Percentiles rank a stretch among this genome's conserved stretches.
phyloP scores from a whole-genome alignment of 768 basidiomycete genomes.

The Podaxis mareebaensis region DNA sequence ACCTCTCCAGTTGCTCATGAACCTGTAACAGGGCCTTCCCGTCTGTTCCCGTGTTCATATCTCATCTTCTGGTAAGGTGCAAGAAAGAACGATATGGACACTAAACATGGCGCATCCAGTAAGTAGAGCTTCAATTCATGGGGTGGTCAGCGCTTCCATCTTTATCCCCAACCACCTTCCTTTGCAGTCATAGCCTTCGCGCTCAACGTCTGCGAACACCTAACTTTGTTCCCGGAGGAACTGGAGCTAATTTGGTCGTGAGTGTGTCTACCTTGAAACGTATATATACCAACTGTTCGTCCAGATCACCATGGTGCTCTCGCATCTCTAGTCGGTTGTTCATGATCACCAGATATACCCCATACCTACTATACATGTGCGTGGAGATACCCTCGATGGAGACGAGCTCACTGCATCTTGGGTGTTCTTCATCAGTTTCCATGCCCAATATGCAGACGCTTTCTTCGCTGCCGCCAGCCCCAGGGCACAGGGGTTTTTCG shows the following conservation, averaged over 20 bases:
- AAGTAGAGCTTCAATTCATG: background rate
- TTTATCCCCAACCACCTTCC: background rate
- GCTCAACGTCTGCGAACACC: slow-evolving; percentile 1
- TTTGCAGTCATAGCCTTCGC: background rate
- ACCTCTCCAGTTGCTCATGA: too few species aligned
- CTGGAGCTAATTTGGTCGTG: slow-evolving; percentile 4
- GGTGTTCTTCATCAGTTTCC: background rate
- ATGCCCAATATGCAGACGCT: background rate
- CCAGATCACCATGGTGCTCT: slow-evolving; percentile 2
- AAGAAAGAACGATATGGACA: background rate
- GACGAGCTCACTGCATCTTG: background rate
- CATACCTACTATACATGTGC: slow-evolving; percentile 9
- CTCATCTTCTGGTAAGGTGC: background rate
- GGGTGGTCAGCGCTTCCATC: background rate
- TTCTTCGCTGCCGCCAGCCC: background rate
- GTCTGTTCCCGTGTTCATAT: slow-evolving; percentile 1
- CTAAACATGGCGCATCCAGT: background rate
- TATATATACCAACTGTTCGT: background rate
- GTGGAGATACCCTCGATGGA: background rate
- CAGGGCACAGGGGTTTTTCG: background rate
- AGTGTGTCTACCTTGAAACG: background rate
- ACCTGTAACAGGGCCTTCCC: background rate
- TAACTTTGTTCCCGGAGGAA: background rate
- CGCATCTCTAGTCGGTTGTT: slow-evolving; percentile 1
- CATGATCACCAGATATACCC: slow-evolving; percentile 2